These are phyloP conservation scores for Fraxinus ornus DNA, from an alignment of 305 asterid species.

Conservation along the genomic window DNA sequence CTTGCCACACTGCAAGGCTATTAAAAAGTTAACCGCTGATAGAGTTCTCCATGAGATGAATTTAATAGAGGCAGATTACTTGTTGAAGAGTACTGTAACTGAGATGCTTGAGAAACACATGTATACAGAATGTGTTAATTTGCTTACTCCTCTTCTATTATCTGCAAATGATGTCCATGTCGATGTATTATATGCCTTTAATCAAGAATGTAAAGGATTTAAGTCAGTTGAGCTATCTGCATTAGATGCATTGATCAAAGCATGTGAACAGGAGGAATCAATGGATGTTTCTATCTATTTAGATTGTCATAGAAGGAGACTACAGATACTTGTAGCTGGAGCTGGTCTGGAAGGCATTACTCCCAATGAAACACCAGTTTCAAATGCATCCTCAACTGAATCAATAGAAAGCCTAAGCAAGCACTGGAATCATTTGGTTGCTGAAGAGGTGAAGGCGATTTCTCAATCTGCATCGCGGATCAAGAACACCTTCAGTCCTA, in stretches of 20 bases:
- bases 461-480: conserved; percentile 66
- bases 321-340: conserved; percentile 71
- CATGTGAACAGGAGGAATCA: conserved; percentile 67
- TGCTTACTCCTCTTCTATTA: conserved; percentile 83
- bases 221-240: conserved; percentile 80
- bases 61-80: conserved; percentile 73
- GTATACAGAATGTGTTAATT: conserved; percentile 65
- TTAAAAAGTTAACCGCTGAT: conserved; percentile 58
- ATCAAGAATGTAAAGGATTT: conserved; percentile 55
- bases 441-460: conserved; percentile 87
- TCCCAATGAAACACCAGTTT: conserved; percentile 40
- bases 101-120: conserved; percentile 72
- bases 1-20: conserved; percentile 79
- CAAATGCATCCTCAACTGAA: conserved; percentile 41
- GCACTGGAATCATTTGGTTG: conserved; percentile 58
- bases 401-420: conserved; percentile 53
- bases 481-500: conserved; percentile 47
- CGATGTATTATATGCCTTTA: conserved; percentile 51
- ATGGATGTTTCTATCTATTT: conserved; percentile 66
- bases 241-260: conserved; percentile 70
- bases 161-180: conserved; percentile 58
- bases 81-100: conserved; percentile 67
- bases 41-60: conserved; percentile 73
- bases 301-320: conserved; percentile 85
- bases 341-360: conserved; percentile 54